Evolutionary conservation across 495 filamentous ascomycete genomes (phyloP).

Genomic region (Podospora sp.): DNA sequence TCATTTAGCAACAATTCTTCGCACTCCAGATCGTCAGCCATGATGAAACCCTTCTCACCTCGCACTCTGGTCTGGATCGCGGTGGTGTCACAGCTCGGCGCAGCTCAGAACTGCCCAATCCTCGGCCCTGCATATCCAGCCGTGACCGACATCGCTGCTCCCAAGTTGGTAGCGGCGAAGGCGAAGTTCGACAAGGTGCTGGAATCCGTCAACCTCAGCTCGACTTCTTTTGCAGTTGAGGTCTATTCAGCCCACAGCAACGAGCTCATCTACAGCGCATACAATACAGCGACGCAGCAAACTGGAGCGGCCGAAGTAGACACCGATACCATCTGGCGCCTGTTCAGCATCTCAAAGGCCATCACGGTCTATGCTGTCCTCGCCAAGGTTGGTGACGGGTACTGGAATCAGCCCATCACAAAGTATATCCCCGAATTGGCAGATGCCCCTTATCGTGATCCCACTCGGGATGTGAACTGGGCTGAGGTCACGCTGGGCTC

Average conservation of each 20-base stretch:
- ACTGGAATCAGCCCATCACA: conserved; percentile 31
- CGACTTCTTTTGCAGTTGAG: conserved; percentile 21
- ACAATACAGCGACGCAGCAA: conserved; percentile 14
- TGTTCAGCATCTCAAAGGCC: conserved; percentile 30
- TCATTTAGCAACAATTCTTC: background rate
- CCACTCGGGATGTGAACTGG: conserved; percentile 20
- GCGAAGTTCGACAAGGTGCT: conserved; percentile 12
- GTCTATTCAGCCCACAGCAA: conserved; percentile 21
- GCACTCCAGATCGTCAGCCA: background rate
- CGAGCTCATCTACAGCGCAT: conserved; percentile 12
- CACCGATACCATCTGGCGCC: conserved; percentile 25
- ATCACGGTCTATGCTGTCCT: conserved; percentile 28
- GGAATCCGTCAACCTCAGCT: conserved; percentile 8
- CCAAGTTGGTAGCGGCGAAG: conserved; percentile 7
- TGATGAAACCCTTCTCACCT: conserved; percentile 12
- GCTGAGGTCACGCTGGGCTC: conserved; percentile 21
- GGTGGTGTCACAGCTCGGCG: conserved; percentile 7
- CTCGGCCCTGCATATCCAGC: conserved; percentile 28
- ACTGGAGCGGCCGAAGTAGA: conserved; percentile 1
- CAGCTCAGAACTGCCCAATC: conserved; percentile 29
- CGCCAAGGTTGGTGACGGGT: conserved; percentile 16
- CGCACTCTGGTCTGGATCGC: conserved; percentile 14
- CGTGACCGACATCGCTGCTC: conserved; percentile 11
- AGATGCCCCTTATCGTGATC: background rate
- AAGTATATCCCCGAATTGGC: conserved; percentile 29